Base-by-base conservation (phyloP, 2,329 filamentous ascomycete genomes). In the Trichoderma sp. region DNA sequence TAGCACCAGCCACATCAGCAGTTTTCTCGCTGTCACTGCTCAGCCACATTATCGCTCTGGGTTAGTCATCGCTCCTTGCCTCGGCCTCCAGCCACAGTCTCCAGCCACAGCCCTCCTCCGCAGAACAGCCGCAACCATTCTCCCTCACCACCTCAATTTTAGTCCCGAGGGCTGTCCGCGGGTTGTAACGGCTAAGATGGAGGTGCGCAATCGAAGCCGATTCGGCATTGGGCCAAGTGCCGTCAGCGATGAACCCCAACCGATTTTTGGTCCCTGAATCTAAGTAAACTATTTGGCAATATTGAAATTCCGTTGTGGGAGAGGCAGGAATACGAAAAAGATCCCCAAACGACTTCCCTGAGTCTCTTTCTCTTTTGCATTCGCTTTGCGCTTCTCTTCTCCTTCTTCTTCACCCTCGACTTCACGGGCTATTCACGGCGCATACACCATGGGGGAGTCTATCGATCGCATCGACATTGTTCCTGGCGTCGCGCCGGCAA, bases 371-470 rank as follows among this genome's bases (percentile, higher is more conserved):
- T 6, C 2, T 14, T 31, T 37, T 11, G 33, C 27, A 33, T 24
- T 43, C 64, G 16, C 40, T 47, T 21, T 55, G 35, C 14, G 13
- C 37, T n/a, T 47, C 29, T 21, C 21, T 8, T 49, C 47, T 16
- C 40, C 7, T 24, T 49, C 40, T n/a, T 43, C 31, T 49, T 53
- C 29, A n/a, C 8, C 16, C 24, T 14, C 19, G 21, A 53, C 3
- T 40, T 24, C 56, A n/a, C 21, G 16, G n/a, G 10, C 31, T 27
- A 31, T 4, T 11, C 53, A 13, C 16, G 27, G 16, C 27, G n/a
- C n/a, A 33, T 40, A 35, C 52, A 56, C 35, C 53, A 71, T 70
- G 70, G 68, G 68, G 59, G 59, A 69, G 47, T 53, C 63, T n/a
- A 63, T 69, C 59, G 57, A 49, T 35, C 29, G 31, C 59, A 59